Evolutionary conservation across 371 early-diverging fungal species (phyloP), one percentile per base, ranked within the genome.

Genomic region (Mortierella sp.): DNA sequence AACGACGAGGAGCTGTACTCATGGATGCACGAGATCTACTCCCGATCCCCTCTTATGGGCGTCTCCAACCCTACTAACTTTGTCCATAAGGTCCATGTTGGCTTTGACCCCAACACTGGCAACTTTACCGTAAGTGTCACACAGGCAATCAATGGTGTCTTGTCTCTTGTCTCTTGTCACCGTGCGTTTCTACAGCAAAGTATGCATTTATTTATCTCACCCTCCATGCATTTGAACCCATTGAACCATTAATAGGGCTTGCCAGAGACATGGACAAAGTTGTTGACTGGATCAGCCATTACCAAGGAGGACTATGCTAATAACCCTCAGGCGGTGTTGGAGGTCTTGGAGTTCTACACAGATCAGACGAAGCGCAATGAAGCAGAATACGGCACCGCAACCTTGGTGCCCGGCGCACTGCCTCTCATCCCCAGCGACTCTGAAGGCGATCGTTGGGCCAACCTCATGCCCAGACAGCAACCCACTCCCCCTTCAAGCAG

Each of bases 281-380:
- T 99, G 54, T 88, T 99, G 50, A 96, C 97, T 83, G 92, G 95
- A 38, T 97, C 98, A 31, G 96, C 95, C 75, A 98, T 99, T 80
- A 97, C 98, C 45, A 94, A 96, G 81, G 98, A 99, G 88, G 99
- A 99, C 89, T 97, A 97, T 75, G 94, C 95, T 73, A 96, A 96
- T 89, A 96, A 99, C 88, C 99, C 99, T 24, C 98, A 98, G 85
- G 98, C 98, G 21, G 99, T 99, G 65, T 88, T 98, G 72, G 98
- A 98, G 81, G 98, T 98, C 38, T 91, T 99, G 50, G 98, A 97
- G 82, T 99, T 99, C 88, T 99, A 98, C 89, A 97, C 98, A 16
- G 97, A 96, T 84, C 92, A 94, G 78, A 91, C 92, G 26, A 89
- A 91, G 80, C 84, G 90, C 34, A 91, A 93, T 75, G 88, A 89